phyloP scores from a whole-genome alignment of 2,329 filamentous ascomycete species.

The Curvularia eragrostidis region DNA sequence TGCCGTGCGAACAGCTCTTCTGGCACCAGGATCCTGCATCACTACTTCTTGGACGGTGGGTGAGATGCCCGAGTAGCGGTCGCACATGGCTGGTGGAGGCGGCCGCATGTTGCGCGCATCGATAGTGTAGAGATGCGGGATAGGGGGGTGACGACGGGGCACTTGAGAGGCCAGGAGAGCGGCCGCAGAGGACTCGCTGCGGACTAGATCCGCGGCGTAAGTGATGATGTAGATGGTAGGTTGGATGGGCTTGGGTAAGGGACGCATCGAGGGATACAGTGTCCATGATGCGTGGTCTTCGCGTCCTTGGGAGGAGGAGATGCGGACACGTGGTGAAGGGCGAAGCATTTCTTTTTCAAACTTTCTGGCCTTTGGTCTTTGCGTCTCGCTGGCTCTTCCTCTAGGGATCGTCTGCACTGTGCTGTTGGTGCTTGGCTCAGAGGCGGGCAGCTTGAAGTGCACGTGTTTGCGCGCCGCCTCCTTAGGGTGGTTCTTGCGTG shows the following conservation, averaged over 20 bases:
- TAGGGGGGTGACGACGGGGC: conserved; percentile 13
- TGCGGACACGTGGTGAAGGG: background rate
- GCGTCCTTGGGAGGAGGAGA: background rate
- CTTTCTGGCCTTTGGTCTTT: background rate
- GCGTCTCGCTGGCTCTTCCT: background rate
- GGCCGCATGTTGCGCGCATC: conserved; percentile 23
- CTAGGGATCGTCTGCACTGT: background rate
- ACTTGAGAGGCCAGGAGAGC: conserved; percentile 25
- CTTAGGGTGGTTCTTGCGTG: conserved; percentile 3
- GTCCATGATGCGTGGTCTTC: background rate
- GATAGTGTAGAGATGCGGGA: conserved; percentile 37
- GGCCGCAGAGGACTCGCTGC: conserved; percentile 2
- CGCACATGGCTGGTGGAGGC: conserved; percentile 24
- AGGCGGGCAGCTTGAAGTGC: conserved; percentile 8
- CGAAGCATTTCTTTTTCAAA: background rate
- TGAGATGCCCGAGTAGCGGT: conserved; percentile 32
- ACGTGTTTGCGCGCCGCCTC: conserved; percentile 12
- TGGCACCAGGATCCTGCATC: conserved; percentile 26
- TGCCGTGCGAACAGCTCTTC: conserved; percentile 16
- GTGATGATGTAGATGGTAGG: conserved; percentile 38
- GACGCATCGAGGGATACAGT: background rate
- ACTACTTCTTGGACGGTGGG: conserved; percentile 31
- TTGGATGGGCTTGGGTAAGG: background rate
- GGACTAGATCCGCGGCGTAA: conserved; percentile 23
- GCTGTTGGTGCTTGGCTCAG: background rate